Evolutionary conservation across 208 protist species (phyloP).

Genomic region (Kentomonas sorsogonicus): DNA sequence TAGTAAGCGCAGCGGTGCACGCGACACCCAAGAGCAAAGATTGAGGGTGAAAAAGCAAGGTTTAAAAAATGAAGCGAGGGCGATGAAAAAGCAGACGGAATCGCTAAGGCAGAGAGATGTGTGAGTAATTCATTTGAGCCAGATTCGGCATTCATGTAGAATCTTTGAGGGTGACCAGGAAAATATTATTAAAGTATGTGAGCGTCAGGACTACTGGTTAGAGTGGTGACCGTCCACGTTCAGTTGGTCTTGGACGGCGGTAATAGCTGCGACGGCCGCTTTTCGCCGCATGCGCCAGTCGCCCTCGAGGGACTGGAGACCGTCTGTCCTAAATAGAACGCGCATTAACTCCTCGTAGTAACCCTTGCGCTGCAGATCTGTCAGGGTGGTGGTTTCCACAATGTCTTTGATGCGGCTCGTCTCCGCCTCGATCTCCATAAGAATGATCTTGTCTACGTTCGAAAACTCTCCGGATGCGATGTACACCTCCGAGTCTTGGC

Average conservation of each 20-base stretch:
- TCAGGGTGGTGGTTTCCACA: constrained; percentile 14
- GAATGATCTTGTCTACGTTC: constrained; percentile 46
- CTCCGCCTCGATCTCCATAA: constrained; percentile 63
- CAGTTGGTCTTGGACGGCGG: constrained; percentile 53
- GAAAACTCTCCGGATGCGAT: constrained; percentile 43
- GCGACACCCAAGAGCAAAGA: too few relatives aligned
- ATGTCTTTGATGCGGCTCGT: constrained; percentile 26
- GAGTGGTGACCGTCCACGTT: constrained; percentile 15
- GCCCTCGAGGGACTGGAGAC: constrained; percentile 55
- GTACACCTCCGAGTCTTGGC: constrained; percentile 37
- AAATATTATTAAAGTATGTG: too few relatives aligned
- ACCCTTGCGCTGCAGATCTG: constrained; percentile 42
- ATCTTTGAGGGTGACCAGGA: too few relatives aligned
- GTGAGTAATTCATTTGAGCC: too few relatives aligned
- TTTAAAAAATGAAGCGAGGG: too few relatives aligned
- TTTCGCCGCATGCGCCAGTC: constrained; percentile 52
- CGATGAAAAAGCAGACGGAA: too few relatives aligned
- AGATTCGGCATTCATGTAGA: too few relatives aligned
- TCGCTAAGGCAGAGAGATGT: too few relatives aligned
- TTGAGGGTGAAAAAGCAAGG: too few relatives aligned
- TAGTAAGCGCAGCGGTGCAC: too few relatives aligned
- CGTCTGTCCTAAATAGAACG: constrained; percentile 70
- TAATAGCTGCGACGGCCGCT: constrained; percentile 51
- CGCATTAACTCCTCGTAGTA: constrained; percentile 86
- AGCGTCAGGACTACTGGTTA: background rate